Percentiles rank a stretch among this genome's conserved stretches.
Conservation (phyloP, 2,329 filamentous ascomycete species). For the Parascedosporium putredinis region DNA sequence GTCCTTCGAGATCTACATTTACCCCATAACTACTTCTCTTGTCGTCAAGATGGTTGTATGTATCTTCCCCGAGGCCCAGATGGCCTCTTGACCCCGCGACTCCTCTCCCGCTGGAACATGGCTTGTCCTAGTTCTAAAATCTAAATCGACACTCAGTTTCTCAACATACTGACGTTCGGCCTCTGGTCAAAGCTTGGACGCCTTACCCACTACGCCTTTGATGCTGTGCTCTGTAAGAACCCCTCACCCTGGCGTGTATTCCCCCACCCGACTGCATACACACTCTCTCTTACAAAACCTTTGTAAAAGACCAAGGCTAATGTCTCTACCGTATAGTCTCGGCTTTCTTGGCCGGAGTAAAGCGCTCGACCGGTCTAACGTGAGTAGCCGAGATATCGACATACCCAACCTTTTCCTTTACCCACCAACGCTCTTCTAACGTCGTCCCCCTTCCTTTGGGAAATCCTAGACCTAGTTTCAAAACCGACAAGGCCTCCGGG, state of each 20-base stretch:
- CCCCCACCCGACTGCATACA: too few species aligned
- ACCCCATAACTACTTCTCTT: background rate
- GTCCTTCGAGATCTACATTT: background rate
- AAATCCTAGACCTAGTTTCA: constrained; percentile 62
- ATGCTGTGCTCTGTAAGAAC: constrained; percentile 76
- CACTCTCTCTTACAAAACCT: constrained; percentile 1
- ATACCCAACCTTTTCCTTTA: constrained; percentile 20
- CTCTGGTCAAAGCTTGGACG: constrained; percentile 75
- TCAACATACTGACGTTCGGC: constrained; percentile 59
- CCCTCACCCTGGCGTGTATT: too few species aligned
- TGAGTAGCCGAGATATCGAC: constrained; percentile 44
- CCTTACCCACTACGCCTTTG: constrained; percentile 89
- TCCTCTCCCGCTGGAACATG: background rate
- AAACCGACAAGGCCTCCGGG: constrained; percentile 68
- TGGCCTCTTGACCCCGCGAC: background rate
- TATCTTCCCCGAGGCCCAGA: background rate
- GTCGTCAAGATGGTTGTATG: constrained; percentile 12
- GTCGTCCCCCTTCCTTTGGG: constrained; percentile 16
- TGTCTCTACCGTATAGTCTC: constrained; percentile 56
- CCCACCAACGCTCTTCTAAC: constrained; percentile 14
- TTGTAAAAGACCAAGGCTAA: constrained; percentile 12
- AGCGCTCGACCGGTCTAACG: constrained; percentile 95
- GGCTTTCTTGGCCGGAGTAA: constrained; percentile 91
- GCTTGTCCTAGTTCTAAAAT: constrained; percentile 1
- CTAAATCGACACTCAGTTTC: constrained; percentile 17